Base-by-base conservation (phyloP, 2,329 filamentous ascomycete genomes). In the Pseudocercospora vitis region DNA sequence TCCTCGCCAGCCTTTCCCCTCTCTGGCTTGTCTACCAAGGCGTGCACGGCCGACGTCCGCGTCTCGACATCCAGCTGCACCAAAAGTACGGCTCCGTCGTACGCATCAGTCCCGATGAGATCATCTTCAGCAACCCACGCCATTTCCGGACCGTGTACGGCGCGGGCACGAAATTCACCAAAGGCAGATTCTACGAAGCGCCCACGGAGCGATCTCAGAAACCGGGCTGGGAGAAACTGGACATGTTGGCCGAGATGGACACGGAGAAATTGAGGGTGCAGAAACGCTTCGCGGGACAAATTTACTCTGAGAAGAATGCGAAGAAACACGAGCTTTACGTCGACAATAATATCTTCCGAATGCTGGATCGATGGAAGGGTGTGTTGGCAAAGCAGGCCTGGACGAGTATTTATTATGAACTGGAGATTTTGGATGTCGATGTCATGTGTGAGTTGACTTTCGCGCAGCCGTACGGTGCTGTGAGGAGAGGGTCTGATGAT, bases 151-250 rank as follows among this genome's bases (percentile, higher is more conserved):
- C 50, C 6, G 68, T 71, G 18, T 71, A 70, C 35, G 66, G 65
- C 3, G 68, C 74, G 2, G 73, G 73, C 1, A 70, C 70, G 21
- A 71, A 70, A 4, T 77, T 74, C 46, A 56, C 66, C 3, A 78
- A 78, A 55, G 69, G 65, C 1, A 56, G 65, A 2, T 76, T 63
- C 62, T 14, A 69, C 70, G 26, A 73, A 63, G 66, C 72, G 74
- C 61, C 72, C 68, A 12, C 66, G 37, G 69, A 73, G 47, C 64
- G 76, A 2, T 76, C 75, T 55, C 64, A 68, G 8, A 72, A 73
- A 44, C 59, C 67, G 6, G 61, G 72, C 39, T 70, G 72, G 50
- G 56, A 56, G 24, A 47, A 48, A 40, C 23, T 52, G 14, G 49
- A 56, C 14, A 56, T 56, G 53, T 11, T 56, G 2, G 11, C 39